Conservation (phyloP, 2,329 filamentous ascomycete species). For the Mycogone perniciosa region DNA sequence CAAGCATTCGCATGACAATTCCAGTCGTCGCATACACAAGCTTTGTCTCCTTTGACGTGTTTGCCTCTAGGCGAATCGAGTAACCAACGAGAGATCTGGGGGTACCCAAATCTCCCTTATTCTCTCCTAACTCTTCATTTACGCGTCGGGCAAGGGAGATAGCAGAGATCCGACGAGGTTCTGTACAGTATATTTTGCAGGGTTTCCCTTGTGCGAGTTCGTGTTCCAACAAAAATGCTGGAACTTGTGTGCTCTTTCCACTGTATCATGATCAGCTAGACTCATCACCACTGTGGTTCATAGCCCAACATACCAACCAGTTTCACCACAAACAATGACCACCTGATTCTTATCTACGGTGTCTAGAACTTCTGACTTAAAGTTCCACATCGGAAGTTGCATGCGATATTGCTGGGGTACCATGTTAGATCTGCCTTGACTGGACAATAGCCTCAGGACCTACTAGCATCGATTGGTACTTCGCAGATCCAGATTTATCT, state of each 20-base stretch:
- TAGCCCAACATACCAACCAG: conserved; percentile 58
- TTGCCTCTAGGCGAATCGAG: conserved; percentile 87
- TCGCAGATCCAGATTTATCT: conserved; percentile 48
- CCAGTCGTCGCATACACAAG: conserved; percentile 85
- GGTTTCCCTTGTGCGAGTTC: conserved; percentile 71
- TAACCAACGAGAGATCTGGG: conserved; percentile 82
- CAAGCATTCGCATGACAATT: conserved; percentile 97
- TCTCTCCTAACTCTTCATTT: conserved; percentile 89
- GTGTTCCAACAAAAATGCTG: conserved; percentile 85
- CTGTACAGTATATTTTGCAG: conserved; percentile 93
- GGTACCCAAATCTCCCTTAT: conserved; percentile 74
- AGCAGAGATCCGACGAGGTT: conserved; percentile 91
- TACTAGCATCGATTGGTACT: conserved; percentile 74
- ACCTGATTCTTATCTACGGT: conserved; percentile 76
- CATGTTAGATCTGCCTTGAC: background rate
- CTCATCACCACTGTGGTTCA: background rate
- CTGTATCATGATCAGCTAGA: conserved; percentile 30
- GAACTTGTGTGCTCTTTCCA: conserved; percentile 97
- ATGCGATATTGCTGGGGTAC: conserved; percentile 51
- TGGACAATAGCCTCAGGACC: conserved; percentile 19
- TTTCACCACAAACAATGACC: conserved; percentile 92
- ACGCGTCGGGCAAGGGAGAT: conserved; percentile 90
- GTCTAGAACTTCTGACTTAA: conserved; percentile 68
- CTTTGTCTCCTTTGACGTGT: conserved; percentile 72
- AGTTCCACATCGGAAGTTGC: conserved; percentile 85